Base-by-base conservation (phyloP, 2,329 filamentous ascomycete species). In the Pyrenochaeta sp. region DNA sequence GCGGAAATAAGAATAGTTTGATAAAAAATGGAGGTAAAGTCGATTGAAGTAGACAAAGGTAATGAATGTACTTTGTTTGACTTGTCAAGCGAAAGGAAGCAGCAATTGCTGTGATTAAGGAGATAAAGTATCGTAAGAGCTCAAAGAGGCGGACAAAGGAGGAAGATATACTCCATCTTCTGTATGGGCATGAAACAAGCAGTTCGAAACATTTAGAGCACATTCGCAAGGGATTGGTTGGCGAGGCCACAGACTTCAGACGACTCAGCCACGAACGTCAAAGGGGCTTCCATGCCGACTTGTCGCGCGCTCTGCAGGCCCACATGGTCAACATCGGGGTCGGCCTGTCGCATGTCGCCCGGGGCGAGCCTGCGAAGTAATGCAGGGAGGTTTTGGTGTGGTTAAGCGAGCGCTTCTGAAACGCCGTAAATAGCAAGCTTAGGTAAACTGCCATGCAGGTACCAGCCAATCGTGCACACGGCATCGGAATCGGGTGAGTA, bases 61-160 rank as follows among this genome's bases (percentile, higher is more conserved):
- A 77, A 71, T 69, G 73, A 75, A 61, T 72, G 73, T 43, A 74
- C 71, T 71, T 67, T 71, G 70, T 67, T 60, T 61, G 49, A 60
- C 56, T 60, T 44, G 45, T 51, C 31, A 60, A 60, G 49, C 51
- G 51, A 65, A 63, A 55, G 58, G 55, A 27, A 58, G 45, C 49
- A 57, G 46, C 41, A 51, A 52, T 15, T 36, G 55, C 54, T 61
- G 55, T 44, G 39, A 58, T 62, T 61, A 60, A 47, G 39, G 54
- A 55, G 52, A 59, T 52, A 51, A 56, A 55, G 47, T 48, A 47
- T 51, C 51, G 49, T 45, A 51, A 54, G 46, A 52, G 17, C 12
- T 45, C 36, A n/a, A 27, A 23, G 32, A 47, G 37, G 45, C 51
- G 65, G 66, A 56, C 54, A 58, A 52, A 50, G 56, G 37, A 49